These are phyloP conservation scores for Backusella macrospora DNA, from an alignment of 192 early-diverging fungal species.

Conservation along the genomic window DNA sequence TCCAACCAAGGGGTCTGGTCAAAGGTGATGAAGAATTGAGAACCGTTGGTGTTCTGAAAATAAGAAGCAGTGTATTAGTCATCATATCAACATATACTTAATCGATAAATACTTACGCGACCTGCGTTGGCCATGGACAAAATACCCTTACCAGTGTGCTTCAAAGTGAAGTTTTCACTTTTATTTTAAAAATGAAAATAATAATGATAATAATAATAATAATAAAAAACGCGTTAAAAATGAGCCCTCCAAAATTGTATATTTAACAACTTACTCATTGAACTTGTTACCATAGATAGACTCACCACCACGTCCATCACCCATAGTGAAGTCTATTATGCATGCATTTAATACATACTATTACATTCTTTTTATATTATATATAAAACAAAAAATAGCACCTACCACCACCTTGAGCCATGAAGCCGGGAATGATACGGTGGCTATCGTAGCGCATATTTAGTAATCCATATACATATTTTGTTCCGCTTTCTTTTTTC, in stretches of 20 bases:
- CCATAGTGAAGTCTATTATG: conserved; percentile 53
- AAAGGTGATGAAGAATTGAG: conserved; percentile 88
- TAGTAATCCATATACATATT: background rate
- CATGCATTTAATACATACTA: background rate
- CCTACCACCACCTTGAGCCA: conserved; percentile 55
- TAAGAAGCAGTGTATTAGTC: background rate
- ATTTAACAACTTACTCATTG: conserved; percentile 58
- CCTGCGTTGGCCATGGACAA: conserved; percentile 79
- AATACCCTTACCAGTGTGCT: conserved; percentile 72
- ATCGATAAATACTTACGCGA: conserved; percentile 40
- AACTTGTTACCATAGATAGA: conserved; percentile 89
- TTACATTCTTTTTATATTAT: background rate
- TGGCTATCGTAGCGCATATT: conserved; percentile 38
- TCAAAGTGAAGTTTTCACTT: conserved; percentile 88
- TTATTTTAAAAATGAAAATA: background rate
- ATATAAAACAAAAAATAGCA: background rate
- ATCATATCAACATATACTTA: background rate
- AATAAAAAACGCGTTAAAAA: conserved; percentile 16
- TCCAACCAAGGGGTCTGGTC: conserved; percentile 84
- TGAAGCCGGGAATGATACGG: conserved; percentile 62
- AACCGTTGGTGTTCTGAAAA: conserved; percentile 66
- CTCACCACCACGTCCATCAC: conserved; percentile 78
- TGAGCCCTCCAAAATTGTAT: conserved; percentile 47
- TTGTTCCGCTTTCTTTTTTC: background rate
- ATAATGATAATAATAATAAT: background rate